Percentiles rank a stretch among this genome's conserved stretches.
Evolutionary conservation across 805 yeast species (phyloP).

Genomic region (Teunomyces funiuensis): DNA sequence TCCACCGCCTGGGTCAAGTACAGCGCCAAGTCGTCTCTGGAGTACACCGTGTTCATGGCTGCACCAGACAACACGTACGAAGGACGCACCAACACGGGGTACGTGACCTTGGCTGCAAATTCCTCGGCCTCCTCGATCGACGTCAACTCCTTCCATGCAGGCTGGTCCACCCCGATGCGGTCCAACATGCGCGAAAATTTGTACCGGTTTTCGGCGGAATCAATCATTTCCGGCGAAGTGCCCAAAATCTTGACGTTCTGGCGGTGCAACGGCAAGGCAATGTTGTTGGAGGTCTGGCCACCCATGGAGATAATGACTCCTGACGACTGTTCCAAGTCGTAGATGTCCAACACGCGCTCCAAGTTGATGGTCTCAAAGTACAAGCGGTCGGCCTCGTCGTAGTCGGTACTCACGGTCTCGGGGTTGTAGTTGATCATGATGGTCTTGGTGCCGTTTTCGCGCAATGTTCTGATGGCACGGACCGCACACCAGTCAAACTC

Average conservation of each 20-base stretch:
- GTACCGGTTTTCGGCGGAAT: constrained; percentile 96
- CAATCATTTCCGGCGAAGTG: constrained; percentile 98
- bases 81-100: constrained; percentile 96
- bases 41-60: constrained; percentile 96
- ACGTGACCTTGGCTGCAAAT: constrained; percentile 86
- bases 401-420: constrained; percentile 98
- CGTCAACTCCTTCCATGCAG: constrained; percentile 98
- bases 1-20: constrained; percentile 93
- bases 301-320: constrained; percentile 98
- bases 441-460: constrained; percentile 84
- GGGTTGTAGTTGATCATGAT: constrained; percentile 98
- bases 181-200: constrained; percentile 97
- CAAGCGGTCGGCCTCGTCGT: constrained; percentile 95
- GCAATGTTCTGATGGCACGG: constrained; percentile 88
- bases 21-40: constrained; percentile 81
- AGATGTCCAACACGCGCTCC: constrained; percentile 92
- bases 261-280: constrained; percentile 88
- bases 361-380: constrained; percentile 94
- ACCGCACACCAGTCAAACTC: constrained; percentile 99
- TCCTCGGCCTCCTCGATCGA: constrained; percentile 88
- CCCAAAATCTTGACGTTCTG: constrained; percentile 95
- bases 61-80: constrained; percentile 98
- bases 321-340: constrained; percentile 82
- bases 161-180: constrained; percentile 95
- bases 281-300: constrained; percentile 97